Evolutionary conservation across 1,284 basidiomycete genomes (phyloP), one percentile per base, ranked within the genome.

Genomic region (Schizophyllum amplum): DNA sequence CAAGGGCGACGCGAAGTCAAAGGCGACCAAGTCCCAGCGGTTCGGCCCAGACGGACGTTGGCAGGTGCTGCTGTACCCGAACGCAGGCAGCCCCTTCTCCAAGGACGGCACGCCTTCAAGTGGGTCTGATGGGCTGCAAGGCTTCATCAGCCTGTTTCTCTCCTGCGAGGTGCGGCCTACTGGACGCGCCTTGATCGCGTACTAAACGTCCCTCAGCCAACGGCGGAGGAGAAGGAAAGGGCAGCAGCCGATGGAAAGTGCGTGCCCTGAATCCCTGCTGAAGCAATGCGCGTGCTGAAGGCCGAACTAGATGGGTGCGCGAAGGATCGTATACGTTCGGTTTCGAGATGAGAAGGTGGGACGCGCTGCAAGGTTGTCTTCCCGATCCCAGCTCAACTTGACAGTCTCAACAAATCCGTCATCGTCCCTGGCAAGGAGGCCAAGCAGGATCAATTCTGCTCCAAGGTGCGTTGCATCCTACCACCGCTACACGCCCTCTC

Each of bases 301-400:
- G 46, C 24, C 27, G 47, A 25, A 24, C 21, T 55, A 87, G 85
- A 70, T 94, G 92, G 92, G 71, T 80, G 15, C 81, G 92, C n/a
- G 86, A 91, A 59, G 92, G 92, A 1, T 71, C 86, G 21, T 94
- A 84, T 72, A 89, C 86, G 66, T 94, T 94, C 69, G 84, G 80
- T 59, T 93, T 94, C 66, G 91, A 92, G 67, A 75, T 94, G 63
- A 82, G 82, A 67, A 85, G 80, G 86, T 86, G 61, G 58, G 72
- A n/a, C n/a, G n/a, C n/a, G n/a, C n/a, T 55, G 54, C 54, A 22
- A 15, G n/a, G 52, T 47, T 33, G 58, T n/a, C n/a, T n/a, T n/a
- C n/a, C n/a, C n/a, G n/a, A n/a, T n/a, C 20, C 47, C 13, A 49
- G 58, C 26, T 47, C n/a, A n/a, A 27, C 46, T 13, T 15, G 51